Evolutionary conservation across 2,329 filamentous ascomycete species (phyloP), one percentile per base, ranked within the genome.

Genomic region (Claviceps sp.): DNA sequence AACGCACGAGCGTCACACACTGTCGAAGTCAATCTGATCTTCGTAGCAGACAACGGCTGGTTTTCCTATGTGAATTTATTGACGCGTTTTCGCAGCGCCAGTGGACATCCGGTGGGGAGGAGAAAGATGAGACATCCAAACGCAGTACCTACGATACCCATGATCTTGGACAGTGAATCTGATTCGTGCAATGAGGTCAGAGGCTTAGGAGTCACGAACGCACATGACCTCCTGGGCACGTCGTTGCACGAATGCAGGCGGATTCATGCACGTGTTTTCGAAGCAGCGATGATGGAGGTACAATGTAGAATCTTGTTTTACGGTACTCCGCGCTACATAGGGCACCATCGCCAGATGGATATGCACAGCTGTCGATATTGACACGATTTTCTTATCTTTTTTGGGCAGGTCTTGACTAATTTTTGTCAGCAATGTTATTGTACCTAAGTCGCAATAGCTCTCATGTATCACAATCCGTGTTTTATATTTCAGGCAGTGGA

Each of bases 31-130:
- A 37, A 22, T 47, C 34, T 34, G 34, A 42, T 30, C 16, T 40
- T 46, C 18, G 30, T 26, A 50, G 47, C 38, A 13, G 41, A 43
- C 42, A 48, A 44, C 18, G 43, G 50, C 34, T 55, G 42, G 22
- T 44, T 44, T 55, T 38, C 3, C 30, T 43, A 34, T 47, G 52
- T 48, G 51, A 47, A 47, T 45, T 30, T 49, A 37, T 50, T 50
- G 42, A 43, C 41, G 48, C 49, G 49, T 51, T 53, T 61, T 54
- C 56, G 58, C 59, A 57, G 54, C 60, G 61, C 61, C 60, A 63
- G 62, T 56, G 55, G 55, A 38, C 38, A 52, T 55, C 47, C 37
- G 37, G 26, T 37, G 24, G 49, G 38, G 34, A 48, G 20, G 37
- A 38, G 40, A 24, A 22, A 49, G 37, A 37, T 18, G 13, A 37